These are phyloP conservation scores for Arachnomyces sp. DNA, from an alignment of 2,329 filamentous ascomycete species.

Conservation along the genomic window DNA sequence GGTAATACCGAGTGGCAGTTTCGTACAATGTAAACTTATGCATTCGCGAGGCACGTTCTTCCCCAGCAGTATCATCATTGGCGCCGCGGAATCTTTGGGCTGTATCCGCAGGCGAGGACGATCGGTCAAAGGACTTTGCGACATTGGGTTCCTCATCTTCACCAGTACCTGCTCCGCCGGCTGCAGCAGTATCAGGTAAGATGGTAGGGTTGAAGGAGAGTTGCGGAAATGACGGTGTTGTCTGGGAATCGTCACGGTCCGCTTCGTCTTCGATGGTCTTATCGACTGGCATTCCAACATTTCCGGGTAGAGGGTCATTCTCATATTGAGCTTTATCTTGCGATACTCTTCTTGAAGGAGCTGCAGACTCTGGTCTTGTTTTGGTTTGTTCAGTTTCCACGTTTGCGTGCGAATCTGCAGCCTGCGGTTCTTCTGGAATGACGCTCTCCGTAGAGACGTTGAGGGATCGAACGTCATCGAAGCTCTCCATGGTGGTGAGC, in stretches of 20 bases:
- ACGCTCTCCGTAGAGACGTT: constrained; percentile 19
- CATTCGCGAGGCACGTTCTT: constrained; percentile 57
- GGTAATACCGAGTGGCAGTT: constrained; percentile 85
- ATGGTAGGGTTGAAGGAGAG: constrained; percentile 24
- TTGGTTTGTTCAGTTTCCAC: neutral
- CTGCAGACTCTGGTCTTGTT: neutral
- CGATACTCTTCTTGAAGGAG: neutral
- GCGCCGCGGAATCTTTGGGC: constrained; percentile 32
- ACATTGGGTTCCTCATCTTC: constrained; percentile 39
- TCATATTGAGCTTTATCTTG: neutral
- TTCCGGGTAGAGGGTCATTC: neutral
- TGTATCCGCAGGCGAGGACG: constrained; percentile 29
- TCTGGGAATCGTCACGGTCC: constrained; percentile 1
- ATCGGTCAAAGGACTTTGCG: constrained; percentile 39
- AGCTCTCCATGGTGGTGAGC: constrained; percentile 31
- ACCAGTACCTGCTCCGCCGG: constrained; percentile 27
- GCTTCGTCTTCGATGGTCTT: neutral
- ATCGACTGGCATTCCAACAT: neutral
- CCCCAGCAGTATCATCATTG: constrained; percentile 27
- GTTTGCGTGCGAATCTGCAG: constrained; percentile 9
- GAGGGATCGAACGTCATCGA: constrained; percentile 27
- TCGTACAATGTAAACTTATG: constrained; percentile 98
- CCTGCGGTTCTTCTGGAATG: constrained; percentile 15
- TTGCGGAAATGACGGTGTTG: constrained; percentile 3
- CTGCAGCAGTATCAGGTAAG: constrained; percentile 23